Base-by-base conservation (phyloP, 225 moss, liverwort and hornwort species). In the Takakia lepidozioides region DNA sequence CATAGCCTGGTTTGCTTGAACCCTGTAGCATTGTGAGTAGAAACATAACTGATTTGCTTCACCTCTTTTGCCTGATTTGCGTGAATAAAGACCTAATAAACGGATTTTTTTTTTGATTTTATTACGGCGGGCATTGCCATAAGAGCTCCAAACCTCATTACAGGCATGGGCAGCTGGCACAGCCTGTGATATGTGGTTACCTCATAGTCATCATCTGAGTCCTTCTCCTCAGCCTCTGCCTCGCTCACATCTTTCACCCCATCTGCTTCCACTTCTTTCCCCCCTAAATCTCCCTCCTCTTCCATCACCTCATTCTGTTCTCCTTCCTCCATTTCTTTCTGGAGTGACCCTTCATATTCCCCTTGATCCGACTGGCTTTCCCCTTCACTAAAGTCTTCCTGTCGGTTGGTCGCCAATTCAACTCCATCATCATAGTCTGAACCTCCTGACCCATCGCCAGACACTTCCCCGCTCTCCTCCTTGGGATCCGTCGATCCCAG, bases 191-290 rank as follows among this genome's bases (percentile, higher is more conserved):
- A n/a, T n/a, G n/a, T n/a, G n/a, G 8, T 66, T 61, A 82, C 88
- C 74, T 76, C 76, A 67, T 79, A 89, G 67, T 86, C 86, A 5
- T 76, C 83, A 52, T 86, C 88, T 14, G 86, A 86, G 41, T 57
- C 83, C 63, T 86, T 93, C 51, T 78, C 88, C 49, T 78, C 88
- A 49, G 75, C 67, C 57, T 85, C 88, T 27, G 70, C 57, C 55
- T 79, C 81, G 64, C 83, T 79, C 52, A 67, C 64, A 19, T 69
- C 81, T 44, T 80, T 85, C 16, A 71, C 54, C 40, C 44, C 62
- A 38, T 70, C 86, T 32, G 61, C 56, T 43, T 72, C 72, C n/a
- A n/a, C n/a, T 49, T 80, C 77, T 57, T 71, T 70, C 55, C 52
- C 59, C 28, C 54, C 66, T 36, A 56, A 56, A 25, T 57, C 78